These are phyloP conservation scores for Corynespora cassiicola DNA, from an alignment of 2,329 filamentous ascomycete species.

Conservation along the genomic window DNA sequence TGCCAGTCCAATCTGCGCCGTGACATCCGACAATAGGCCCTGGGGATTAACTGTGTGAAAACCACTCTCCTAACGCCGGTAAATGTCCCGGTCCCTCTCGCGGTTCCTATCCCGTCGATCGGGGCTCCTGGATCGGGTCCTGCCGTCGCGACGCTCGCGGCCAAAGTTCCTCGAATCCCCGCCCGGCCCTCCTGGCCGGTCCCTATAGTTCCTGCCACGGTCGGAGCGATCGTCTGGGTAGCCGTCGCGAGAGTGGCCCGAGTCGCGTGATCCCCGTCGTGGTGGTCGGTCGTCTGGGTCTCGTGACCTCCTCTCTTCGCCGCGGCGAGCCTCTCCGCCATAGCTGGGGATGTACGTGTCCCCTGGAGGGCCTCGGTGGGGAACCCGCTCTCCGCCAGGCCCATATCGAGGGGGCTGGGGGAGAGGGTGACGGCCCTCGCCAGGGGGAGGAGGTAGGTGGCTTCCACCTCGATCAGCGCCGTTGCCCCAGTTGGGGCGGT, in stretches of 20 bases:
- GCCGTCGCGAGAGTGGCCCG: conserved; percentile 42
- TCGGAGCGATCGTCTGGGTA: conserved; percentile 33
- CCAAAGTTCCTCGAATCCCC: conserved; percentile 32
- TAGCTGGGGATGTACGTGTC: conserved; percentile 57
- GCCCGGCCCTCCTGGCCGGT: conserved; percentile 24
- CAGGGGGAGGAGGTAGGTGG: conserved; percentile 43
- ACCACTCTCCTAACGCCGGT: conserved; percentile 24
- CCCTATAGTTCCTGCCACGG: conserved; percentile 31
- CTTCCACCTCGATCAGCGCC: conserved; percentile 27
- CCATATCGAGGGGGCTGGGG: conserved; percentile 43
- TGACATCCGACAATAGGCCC: no score
- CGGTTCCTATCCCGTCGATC: conserved; percentile 36
- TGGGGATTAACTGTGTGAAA: no score
- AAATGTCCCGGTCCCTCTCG: conserved; percentile 37
- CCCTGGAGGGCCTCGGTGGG: conserved; percentile 28
- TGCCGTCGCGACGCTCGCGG: conserved; percentile 34
- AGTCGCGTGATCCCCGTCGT: conserved; percentile 40
- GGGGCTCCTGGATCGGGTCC: conserved; percentile 44
- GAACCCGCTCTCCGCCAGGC: conserved; percentile 25
- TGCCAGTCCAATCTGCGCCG: no score
- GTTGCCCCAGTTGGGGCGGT: conserved; percentile 40
- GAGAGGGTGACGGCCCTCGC: conserved; percentile 42
- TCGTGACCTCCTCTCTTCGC: conserved; percentile 35
- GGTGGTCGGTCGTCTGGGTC: conserved; percentile 42
- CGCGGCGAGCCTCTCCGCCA: conserved; percentile 22